Evolutionary conservation across 2,329 filamentous ascomycete species (phyloP), one percentile per base, ranked within the genome.

Genomic region (Colletotrichum karsti): DNA sequence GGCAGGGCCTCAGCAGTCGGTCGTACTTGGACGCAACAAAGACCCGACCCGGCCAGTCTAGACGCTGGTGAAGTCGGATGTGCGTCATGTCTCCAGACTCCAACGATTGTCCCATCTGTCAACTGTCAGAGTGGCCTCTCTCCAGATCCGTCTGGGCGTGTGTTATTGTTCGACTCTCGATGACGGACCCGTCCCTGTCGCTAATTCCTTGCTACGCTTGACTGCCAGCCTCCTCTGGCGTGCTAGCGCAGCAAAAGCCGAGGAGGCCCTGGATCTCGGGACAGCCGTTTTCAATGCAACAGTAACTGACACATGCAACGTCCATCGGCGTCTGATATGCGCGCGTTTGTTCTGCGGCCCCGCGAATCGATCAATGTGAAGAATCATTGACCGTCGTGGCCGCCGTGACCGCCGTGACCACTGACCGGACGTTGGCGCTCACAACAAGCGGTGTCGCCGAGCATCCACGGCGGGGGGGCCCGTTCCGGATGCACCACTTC

Each of bases 401-500:
- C 48, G 30, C 15, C 30, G n/a, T 18, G 28, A 22, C 37, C 48
- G 30, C 15, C 30, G n/a, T 18, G 28, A 20, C 18, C 26, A 20
- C 15, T 8, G 46, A n/a, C 35, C 26, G 12, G 58, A 26, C 18
- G 46, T 53, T 42, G 46, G 24, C 35, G 37, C 18, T 22, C 20
- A 30, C 58, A 50, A 41, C 28, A 33, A 44, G 37, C 63, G 63
- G 42, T 56, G 48, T 55, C 58, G 41, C 57, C 59, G 64, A 53
- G 55, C 46, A 46, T 53, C 55, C 55, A 65, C 50, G 63, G 39
- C 56, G 39, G 46, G 28, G 48, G 39, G 57, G 24, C 48, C 56
- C 63, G 56, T 62, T 66, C 63, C 48, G 33, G 35, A 66, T 48
- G 63, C 57, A 66, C 48, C 63, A 44, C 48, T 33, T 54, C 39